Evolutionary conservation across 371 early-diverging fungal species (phyloP).

Genomic region (Mucor circinelloides): DNA sequence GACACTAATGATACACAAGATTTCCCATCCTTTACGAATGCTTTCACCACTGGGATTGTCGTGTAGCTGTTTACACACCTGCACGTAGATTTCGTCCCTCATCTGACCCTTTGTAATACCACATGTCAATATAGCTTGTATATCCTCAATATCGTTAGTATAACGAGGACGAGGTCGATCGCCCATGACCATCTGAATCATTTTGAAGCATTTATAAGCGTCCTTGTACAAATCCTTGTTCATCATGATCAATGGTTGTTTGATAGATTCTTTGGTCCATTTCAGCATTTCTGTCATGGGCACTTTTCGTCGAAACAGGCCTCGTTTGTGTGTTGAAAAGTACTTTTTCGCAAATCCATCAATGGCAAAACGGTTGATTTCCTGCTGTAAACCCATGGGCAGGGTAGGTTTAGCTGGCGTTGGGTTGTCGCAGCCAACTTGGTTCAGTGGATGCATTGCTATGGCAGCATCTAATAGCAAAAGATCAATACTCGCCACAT

Average conservation of each 20-base stretch:
- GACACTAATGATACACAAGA: conserved; percentile 77
- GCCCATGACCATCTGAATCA: conserved; percentile 85
- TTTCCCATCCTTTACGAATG: conserved; percentile 84
- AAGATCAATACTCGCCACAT: not conserved
- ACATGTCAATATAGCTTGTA: conserved; percentile 73
- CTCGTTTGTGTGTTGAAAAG: conserved; percentile 89
- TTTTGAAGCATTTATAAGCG: conserved; percentile 82
- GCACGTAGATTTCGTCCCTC: conserved; percentile 94
- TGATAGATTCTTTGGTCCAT: conserved; percentile 76
- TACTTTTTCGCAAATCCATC: conserved; percentile 92
- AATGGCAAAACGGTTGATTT: conserved; percentile 83
- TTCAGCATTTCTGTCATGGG: conserved; percentile 87
- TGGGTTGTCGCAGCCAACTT: conserved; percentile 7
- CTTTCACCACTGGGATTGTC: conserved; percentile 80
- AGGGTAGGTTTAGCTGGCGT: conserved; percentile 43
- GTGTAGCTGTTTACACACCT: conserved; percentile 89
- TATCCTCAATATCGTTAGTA: conserved; percentile 54
- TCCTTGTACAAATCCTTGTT: conserved; percentile 82
- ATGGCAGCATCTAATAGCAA: conserved; percentile 45
- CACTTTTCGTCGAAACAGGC: conserved; percentile 80
- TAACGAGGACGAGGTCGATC: conserved; percentile 55
- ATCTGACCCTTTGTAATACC: conserved; percentile 81
- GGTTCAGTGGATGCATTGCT: conserved; percentile 55
- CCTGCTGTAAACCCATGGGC: conserved; percentile 67
- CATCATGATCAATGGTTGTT: conserved; percentile 80